phyloP scores from a whole-genome alignment of 106 monocot genomes.

The Phalaenopsis equestris region DNA sequence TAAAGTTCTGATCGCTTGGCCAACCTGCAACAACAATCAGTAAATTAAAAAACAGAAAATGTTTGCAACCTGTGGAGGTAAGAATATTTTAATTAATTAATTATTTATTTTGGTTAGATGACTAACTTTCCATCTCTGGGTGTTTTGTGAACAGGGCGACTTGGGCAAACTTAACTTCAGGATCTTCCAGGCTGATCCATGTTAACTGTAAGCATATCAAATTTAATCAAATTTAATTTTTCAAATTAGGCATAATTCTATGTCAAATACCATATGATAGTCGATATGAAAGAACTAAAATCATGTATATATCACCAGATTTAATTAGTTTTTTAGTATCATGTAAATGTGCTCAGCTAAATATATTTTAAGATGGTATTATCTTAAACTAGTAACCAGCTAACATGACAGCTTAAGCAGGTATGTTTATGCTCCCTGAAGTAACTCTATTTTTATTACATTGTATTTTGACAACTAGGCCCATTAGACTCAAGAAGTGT shows the following conservation, averaged over 20 bases:
- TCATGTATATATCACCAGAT: too few species aligned
- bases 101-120: background rate
- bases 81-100: background rate
- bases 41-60: background rate
- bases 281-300: too few species aligned
- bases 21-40: slow-evolving; percentile 10
- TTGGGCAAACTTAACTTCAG: slow-evolving; percentile 18
- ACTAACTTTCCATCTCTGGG: slow-evolving; percentile 18
- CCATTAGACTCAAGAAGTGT: too few species aligned
- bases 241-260: background rate
- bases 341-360: too few species aligned
- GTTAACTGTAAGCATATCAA: slow-evolving; percentile 2
- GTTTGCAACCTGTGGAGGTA: background rate
- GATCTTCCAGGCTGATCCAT: slow-evolving; percentile 8
- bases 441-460: too few species aligned
- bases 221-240: background rate
- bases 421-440: too few species aligned
- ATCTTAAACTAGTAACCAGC: too few species aligned
- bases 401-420: too few species aligned
- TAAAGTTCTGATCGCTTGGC: slow-evolving; percentile 20
- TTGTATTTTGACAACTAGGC: too few species aligned
- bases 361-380: too few species aligned
- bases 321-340: too few species aligned
- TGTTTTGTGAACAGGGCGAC: slow-evolving; percentile 22
- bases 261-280: too few species aligned